phyloP scores from a whole-genome alignment of 1,284 basidiomycete species.

The Xanthoconium separans region DNA sequence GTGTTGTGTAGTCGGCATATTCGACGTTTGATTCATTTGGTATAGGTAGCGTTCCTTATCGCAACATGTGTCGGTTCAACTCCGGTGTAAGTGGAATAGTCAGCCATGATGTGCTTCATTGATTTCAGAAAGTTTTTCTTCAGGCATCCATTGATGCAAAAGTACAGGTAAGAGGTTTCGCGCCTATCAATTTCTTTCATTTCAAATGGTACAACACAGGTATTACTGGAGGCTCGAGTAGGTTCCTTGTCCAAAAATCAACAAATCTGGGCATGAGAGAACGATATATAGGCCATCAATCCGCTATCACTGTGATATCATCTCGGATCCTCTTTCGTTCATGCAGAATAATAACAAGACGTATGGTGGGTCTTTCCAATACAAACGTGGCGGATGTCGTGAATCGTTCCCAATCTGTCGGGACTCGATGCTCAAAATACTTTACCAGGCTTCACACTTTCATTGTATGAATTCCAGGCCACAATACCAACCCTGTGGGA shows the following conservation, averaged over 20 bases:
- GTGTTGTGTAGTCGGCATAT: constrained; percentile 11
- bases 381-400: neutral
- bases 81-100: constrained; percentile 59
- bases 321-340: constrained; percentile 77
- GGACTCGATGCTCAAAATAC: neutral
- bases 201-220: constrained; percentile 31
- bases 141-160: constrained; percentile 66
- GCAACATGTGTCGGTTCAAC: constrained; percentile 84
- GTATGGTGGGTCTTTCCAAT: constrained; percentile 49
- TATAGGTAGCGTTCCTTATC: constrained; percentile 54
- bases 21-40: neutral
- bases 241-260: constrained; percentile 9
- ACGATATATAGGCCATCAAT: constrained; percentile 55
- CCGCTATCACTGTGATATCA: constrained; percentile 74
- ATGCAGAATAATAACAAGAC: constrained; percentile 78
- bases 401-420: neutral
- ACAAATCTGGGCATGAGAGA: constrained; percentile 10
- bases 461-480: constrained; percentile 73
- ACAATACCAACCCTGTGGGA: constrained; percentile 82
- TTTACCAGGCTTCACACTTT: constrained; percentile 68
- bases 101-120: neutral
- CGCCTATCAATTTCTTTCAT: neutral
- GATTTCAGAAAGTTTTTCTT: constrained; percentile 64
- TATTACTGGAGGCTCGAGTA: constrained; percentile 84
- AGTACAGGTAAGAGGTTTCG: constrained; percentile 52